These are phyloP conservation scores for Herpetospermum pedunculosum DNA, from an alignment of 306 rosid species.

Conservation along the genomic window DNA sequence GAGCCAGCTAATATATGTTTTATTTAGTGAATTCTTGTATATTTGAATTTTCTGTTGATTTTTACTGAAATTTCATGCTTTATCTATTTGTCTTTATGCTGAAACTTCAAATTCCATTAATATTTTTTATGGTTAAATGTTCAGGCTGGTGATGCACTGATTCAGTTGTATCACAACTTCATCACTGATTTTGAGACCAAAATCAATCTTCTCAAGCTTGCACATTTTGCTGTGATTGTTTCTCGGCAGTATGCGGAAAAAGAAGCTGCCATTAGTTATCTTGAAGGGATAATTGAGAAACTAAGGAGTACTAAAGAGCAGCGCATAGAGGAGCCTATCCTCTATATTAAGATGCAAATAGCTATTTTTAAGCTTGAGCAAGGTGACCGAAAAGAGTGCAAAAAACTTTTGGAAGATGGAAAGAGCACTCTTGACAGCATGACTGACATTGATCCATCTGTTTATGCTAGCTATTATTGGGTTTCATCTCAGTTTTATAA, in stretches of 20 bases:
- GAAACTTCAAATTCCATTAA: background rate
- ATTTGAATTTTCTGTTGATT: background rate
- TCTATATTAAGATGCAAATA: slow-evolving; percentile 86
- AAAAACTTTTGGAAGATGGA: slow-evolving; percentile 89
- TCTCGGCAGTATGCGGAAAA: slow-evolving; percentile 93
- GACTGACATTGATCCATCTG: slow-evolving; percentile 99
- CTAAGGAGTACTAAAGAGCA: slow-evolving; percentile 80
- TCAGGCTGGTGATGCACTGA: slow-evolving; percentile 98
- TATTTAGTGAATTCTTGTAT: background rate
- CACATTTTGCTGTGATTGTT: slow-evolving; percentile 95
- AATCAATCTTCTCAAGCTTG: slow-evolving; percentile 96
- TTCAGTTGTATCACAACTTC: slow-evolving; percentile 90
- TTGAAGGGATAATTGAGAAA: slow-evolving; percentile 83
- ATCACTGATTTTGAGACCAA: slow-evolving; percentile 98
- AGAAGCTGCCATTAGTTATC: slow-evolving; percentile 85
- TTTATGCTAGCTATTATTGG: slow-evolving; percentile 89
- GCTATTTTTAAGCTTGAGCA: slow-evolving; percentile 80
- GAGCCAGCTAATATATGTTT: background rate
- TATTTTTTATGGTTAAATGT: slow-evolving; percentile 7
- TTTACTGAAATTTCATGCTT: background rate
- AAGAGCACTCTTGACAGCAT: slow-evolving; percentile 87
- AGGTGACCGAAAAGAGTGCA: slow-evolving; percentile 77
- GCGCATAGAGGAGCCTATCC: slow-evolving; percentile 86
- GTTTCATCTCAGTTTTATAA: slow-evolving; percentile 87
- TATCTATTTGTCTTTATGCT: background rate